Percentiles rank a stretch among this genome's conserved stretches.
Conservation (phyloP, 75 land plant genomes). For the Pinus tabuliformis region DNA sequence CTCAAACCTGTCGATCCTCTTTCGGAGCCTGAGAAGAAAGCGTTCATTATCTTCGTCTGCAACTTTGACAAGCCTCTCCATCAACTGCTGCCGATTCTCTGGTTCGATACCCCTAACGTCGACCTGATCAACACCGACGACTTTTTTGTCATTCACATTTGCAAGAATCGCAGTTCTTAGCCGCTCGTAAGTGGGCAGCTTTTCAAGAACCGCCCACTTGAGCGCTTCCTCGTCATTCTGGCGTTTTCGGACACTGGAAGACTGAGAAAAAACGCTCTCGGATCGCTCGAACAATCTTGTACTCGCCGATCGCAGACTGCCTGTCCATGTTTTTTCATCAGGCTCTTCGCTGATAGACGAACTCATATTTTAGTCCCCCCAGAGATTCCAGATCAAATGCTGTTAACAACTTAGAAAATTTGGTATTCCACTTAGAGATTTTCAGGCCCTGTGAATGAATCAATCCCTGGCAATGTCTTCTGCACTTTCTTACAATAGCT, state of each 20-base stretch:
- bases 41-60: constrained; percentile 44
- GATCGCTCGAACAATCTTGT: background rate
- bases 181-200: constrained; percentile 34
- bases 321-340: no score
- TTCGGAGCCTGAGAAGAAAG: no score
- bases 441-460: no score
- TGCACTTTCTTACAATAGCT: no score
- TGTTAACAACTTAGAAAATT: no score
- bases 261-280: background rate
- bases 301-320: no score
- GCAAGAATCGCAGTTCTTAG: constrained; percentile 14
- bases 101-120: constrained; percentile 26
- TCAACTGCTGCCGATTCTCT: constrained; percentile 24
- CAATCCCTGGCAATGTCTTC: no score
- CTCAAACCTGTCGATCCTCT: constrained; percentile 14
- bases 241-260: background rate
- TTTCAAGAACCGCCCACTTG: constrained; percentile 39
- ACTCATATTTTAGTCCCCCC: no score
- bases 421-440: no score
- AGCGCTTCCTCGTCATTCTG: constrained; percentile 32
- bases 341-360: background rate
- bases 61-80: constrained; percentile 35
- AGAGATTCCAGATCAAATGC: no score
- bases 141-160: background rate
- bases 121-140: constrained; percentile 3